Evolutionary conservation across 192 early-diverging fungal genomes (phyloP), one percentile per base, ranked within the genome.

Genomic region (Coemansia sp.): DNA sequence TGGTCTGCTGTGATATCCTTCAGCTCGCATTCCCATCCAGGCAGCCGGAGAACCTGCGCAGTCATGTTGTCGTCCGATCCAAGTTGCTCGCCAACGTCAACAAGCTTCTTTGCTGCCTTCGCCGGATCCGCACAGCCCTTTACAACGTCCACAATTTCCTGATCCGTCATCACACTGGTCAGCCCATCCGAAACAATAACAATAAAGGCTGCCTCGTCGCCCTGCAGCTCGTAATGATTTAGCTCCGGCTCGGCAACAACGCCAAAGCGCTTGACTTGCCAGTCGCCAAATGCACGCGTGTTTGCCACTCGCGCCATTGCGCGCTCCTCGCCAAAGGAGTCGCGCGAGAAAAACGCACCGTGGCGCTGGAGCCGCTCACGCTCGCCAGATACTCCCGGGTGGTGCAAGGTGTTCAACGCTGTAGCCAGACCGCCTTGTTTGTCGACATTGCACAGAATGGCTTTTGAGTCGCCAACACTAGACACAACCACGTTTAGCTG

Each of bases 281-380:
- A 79, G 76, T 92, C 91, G 37, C 91, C 91, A 72, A 92, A 80
- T 5, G 91, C 86, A 13, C 91, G 83, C 32, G 87, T 89, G 37
- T 84, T 89, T 8, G 89, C 89, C 37, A 92, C 69, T 40, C 74
- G 74, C 0, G 89, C 91, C 75, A 92, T 74, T 15, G 88, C 86
- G 48, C 88, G 83, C 65, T 90, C 89, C 69, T 89, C 87, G 49
- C 91, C 91, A 79, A 87, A 92, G 5, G 91, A 92, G 71, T 92
- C 91, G 19, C 89, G 88, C 18, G 85, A 90, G 32, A 92, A 85
- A 72, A 87, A 92, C 0, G 88, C 89, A 4, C 88, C 91, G 70
- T 87, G 88, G 41, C 84, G 86, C 53, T 87, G 85, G 57, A 92
- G 84, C 37, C 91, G 77, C 21, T 90, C 89, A 68, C 76, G 70